Evolutionary conservation across 306 rosid genomes (phyloP), one percentile per base, ranked within the genome.

Genomic region (Astragalus membranaceus): DNA sequence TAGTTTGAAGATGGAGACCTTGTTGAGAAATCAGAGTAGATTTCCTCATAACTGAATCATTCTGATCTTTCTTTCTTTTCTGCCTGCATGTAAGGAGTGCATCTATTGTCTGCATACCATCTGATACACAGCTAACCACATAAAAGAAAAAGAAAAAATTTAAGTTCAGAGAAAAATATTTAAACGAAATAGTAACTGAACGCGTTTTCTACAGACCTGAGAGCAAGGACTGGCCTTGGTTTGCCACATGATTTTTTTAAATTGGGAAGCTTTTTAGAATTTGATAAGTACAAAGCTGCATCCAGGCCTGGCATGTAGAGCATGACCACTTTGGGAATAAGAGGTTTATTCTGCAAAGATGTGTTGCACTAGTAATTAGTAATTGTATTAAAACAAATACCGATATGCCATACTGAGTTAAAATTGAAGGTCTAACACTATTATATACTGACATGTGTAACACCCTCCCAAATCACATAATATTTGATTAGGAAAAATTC

Each of bases 311-410:
- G 99, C 35, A 84, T 58, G 66, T 95, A 95, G 67, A 95, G 87
- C 97, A 91, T 87, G 69, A 86, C 99, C 80, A 95, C 96, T 79
- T 91, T 95, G 37, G 83, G 91, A 73, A 95, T 95, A 63, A 95
- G 99, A 35, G 99, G 96, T 73, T 89, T 95, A 82, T 95, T 95
- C 97, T 94, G 96, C 86, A 83, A 69, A 60, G 60, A 72, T 11
- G 71, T 56, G 36, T 60, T 47, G 15, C 47, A 81, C 2, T 35
- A 26, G 30, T 26, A 26, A n/a, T n/a, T n/a, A n/a, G n/a, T n/a
- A n/a, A 26, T 51, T 67, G 48, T 23, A 32, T 16, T 49, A 64
- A 64, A 42, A 49, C 9, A 71, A 53, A 41, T 54, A 26, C 46
- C 17, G 20, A 9, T 44, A 70, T 36, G 35, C n/a, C 3, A 1